phyloP scores from a whole-genome alignment of 1,284 basidiomycete species.

The Fomitopsis palustris region DNA sequence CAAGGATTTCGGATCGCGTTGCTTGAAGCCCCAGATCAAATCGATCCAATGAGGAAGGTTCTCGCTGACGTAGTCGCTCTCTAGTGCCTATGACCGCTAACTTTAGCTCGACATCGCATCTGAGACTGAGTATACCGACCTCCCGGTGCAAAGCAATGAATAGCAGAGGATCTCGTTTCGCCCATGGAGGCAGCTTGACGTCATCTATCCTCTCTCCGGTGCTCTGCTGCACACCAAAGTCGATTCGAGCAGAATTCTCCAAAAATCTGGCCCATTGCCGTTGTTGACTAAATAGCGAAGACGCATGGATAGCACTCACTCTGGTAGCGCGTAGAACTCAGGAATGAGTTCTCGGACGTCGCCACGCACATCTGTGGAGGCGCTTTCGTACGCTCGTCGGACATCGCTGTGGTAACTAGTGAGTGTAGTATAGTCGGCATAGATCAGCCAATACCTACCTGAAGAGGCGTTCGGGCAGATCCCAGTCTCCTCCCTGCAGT shows the following conservation, averaged over 20 bases:
- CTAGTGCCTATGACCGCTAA: conserved; percentile 64
- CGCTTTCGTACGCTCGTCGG: conserved; percentile 79
- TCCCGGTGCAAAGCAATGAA: conserved; percentile 84
- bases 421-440: no score
- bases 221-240: conserved; percentile 84
- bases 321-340: conserved; percentile 83
- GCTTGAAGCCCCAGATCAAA: conserved; percentile 85
- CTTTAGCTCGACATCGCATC: background rate
- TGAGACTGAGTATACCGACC: conserved; percentile 33
- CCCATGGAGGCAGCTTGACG: conserved; percentile 91
- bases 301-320: conserved; percentile 39
- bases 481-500: conserved; percentile 84
- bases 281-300: background rate
- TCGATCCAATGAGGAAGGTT: conserved; percentile 92
- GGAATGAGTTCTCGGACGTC: conserved; percentile 95
- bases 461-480: conserved; percentile 92
- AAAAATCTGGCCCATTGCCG: conserved; percentile 59
- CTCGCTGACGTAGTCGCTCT: conserved; percentile 87
- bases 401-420: conserved; percentile 58
- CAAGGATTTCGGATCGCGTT: conserved; percentile 73
- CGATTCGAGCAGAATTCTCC: conserved; percentile 69
- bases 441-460: conserved; percentile 45
- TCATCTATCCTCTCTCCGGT: conserved; percentile 83
- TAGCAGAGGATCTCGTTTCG: conserved; percentile 78
- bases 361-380: conserved; percentile 82